Percentiles rank a stretch among this genome's conserved stretches.
These are phyloP conservation scores for Tinospora cordifolia DNA, from an alignment of 164 flowering plant genomes.

Conservation along the genomic window DNA sequence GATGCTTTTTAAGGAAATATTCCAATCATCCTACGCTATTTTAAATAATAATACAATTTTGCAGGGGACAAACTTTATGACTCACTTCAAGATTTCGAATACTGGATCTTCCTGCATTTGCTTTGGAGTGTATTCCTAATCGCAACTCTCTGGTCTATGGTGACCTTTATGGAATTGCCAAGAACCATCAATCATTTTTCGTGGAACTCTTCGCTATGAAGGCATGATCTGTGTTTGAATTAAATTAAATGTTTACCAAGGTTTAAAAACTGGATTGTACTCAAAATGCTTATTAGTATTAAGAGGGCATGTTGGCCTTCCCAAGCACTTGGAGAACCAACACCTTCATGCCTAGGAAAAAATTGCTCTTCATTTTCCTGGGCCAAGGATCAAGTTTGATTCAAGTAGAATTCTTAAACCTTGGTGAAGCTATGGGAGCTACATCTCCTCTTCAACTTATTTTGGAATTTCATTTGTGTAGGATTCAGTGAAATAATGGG, in stretches of 20 bases:
- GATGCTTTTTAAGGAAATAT: background rate
- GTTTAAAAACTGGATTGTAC: background rate
- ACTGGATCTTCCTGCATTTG: constrained; percentile 88
- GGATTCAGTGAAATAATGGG: constrained; percentile 89
- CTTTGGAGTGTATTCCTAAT: constrained; percentile 91
- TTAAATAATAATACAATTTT: constrained; percentile 12
- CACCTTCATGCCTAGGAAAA: background rate
- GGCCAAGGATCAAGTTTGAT: background rate
- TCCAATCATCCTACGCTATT: background rate
- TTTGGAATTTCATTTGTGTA: constrained; percentile 22
- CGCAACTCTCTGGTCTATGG: constrained; percentile 86
- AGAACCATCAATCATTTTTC: constrained; percentile 89
- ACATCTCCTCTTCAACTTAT: background rate
- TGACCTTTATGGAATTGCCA: constrained; percentile 64
- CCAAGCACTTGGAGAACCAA: background rate
- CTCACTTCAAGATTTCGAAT: constrained; percentile 57
- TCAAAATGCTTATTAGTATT: background rate
- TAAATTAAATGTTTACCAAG: background rate
- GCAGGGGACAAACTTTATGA: constrained; percentile 81
- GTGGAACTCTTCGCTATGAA: constrained; percentile 97
- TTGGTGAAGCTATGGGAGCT: background rate
- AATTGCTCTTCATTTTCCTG: background rate
- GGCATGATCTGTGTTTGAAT: constrained; percentile 32
- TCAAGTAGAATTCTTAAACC: background rate
- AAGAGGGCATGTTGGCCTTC: background rate